These are phyloP conservation scores for Neospora caninum DNA, from an alignment of 169 alveolate species.

Conservation along the genomic window DNA sequence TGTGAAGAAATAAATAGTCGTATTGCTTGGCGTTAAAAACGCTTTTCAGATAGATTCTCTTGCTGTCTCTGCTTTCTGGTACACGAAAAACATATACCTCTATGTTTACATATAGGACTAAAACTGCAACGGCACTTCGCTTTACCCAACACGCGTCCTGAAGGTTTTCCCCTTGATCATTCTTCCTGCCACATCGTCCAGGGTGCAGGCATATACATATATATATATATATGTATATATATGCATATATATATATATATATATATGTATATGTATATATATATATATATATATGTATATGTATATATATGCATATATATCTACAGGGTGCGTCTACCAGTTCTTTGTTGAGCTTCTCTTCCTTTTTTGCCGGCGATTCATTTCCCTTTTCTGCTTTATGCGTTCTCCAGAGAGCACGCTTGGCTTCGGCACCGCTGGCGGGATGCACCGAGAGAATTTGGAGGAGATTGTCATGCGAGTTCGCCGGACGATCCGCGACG, in stretches of 20 bases:
- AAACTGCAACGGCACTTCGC: no score
- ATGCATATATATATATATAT: background rate
- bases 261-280: background rate
- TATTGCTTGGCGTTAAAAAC: background rate
- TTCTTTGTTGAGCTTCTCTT: background rate
- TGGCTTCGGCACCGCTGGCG: constrained; percentile 11
- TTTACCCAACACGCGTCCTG: no score
- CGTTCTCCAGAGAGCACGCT: background rate
- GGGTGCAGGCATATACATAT: background rate
- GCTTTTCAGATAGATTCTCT: no score
- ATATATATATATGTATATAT: background rate
- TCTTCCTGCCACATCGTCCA: background rate
- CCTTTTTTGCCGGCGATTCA: background rate
- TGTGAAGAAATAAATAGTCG: background rate
- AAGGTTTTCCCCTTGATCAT: background rate
- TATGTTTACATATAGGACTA: no score
- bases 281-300: background rate
- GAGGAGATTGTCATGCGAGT: constrained; percentile 58
- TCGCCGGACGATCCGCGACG: constrained; percentile 13
- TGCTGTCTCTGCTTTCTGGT: no score
- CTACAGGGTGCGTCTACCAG: no score
- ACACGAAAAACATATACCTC: no score
- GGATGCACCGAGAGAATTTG: constrained; percentile 51
- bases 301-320: no score
- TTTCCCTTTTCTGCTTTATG: background rate